Evolutionary conservation across 257 asterid genomes (phyloP).

Genomic region (Fraxinus pennsylvanica): DNA sequence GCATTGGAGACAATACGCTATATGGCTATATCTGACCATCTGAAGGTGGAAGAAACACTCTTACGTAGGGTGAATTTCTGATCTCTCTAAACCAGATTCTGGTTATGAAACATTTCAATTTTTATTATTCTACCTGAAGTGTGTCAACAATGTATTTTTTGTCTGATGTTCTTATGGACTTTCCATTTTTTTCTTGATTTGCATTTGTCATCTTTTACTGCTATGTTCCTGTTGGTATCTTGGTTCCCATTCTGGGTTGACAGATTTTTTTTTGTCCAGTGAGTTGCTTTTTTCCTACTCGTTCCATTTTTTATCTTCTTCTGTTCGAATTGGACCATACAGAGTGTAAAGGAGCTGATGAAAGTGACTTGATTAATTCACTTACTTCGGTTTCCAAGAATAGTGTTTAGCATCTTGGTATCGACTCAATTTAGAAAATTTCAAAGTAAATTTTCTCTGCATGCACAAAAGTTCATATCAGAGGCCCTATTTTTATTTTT

Average conservation of each 20-base stretch:
- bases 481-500: slow-evolving; percentile 12
- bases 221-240: background rate
- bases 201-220: background rate
- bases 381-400: background rate
- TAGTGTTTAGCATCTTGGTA: background rate
- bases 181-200: background rate
- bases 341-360: background rate
- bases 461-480: background rate
- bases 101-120: background rate
- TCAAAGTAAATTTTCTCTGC: slow-evolving; percentile 5
- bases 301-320: background rate
- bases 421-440: background rate
- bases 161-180: background rate
- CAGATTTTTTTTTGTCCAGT: background rate
- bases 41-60: slow-evolving; percentile 64
- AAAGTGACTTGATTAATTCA: background rate
- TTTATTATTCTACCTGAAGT: background rate
- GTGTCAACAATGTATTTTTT: background rate
- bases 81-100: slow-evolving; percentile 16
- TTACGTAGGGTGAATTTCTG: slow-evolving; percentile 62
- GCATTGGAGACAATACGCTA: slow-evolving; percentile 72
- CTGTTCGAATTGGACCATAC: background rate
- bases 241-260: background rate
- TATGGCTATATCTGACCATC: slow-evolving; percentile 47
- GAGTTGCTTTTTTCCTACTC: background rate